Evolutionary conservation across 2,329 filamentous ascomycete genomes (phyloP).

Genomic region (Furcasterigmium sp.): DNA sequence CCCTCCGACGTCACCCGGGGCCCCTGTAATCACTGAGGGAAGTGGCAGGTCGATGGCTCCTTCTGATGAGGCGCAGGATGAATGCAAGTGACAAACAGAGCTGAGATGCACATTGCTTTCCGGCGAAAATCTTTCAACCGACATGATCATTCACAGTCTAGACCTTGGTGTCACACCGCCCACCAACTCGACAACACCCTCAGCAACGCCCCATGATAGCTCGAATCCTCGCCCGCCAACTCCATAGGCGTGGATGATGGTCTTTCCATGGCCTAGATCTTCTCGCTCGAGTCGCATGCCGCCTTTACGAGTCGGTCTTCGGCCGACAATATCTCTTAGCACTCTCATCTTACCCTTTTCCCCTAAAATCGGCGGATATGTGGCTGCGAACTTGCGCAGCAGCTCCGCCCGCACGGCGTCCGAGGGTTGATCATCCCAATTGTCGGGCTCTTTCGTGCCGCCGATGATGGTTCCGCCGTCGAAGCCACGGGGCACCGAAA

Average conservation of each 20-base stretch:
- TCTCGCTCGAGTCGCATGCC: conserved; percentile 51
- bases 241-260: conserved; percentile 50
- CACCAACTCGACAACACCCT: conserved; percentile 38
- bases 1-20: too few species aligned
- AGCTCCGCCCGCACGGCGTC: conserved; percentile 39
- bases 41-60: too few species aligned
- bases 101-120: too few species aligned
- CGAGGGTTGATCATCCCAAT: conserved; percentile 48
- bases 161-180: neutral
- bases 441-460: conserved; percentile 56
- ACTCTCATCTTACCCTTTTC: conserved; percentile 22
- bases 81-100: too few species aligned
- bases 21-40: too few species aligned
- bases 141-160: neutral
- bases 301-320: conserved; percentile 38
- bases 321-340: conserved; percentile 37
- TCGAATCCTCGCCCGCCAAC: conserved; percentile 58
- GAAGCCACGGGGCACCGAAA: conserved; percentile 56
- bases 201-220: conserved; percentile 54
- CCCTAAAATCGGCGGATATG: conserved; percentile 25
- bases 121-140: neutral
- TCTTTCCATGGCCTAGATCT: conserved; percentile 17
- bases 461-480: conserved; percentile 61
- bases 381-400: conserved; percentile 31
- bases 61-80: too few species aligned